These are phyloP conservation scores for Citrullus amarus DNA, from an alignment of 306 rosid species.

Conservation along the genomic window DNA sequence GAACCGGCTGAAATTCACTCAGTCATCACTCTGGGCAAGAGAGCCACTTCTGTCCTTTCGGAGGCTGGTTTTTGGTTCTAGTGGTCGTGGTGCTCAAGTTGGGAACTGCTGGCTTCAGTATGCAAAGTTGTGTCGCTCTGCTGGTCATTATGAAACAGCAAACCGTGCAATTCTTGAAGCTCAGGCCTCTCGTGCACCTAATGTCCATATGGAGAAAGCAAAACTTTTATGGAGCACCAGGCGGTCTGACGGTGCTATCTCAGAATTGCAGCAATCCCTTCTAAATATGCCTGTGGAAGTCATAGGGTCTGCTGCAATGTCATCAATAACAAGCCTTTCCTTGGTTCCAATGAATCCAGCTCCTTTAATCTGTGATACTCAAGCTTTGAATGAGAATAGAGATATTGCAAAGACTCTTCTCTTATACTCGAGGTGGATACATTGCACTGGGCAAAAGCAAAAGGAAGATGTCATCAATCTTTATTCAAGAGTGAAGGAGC, in stretches of 20 bases:
- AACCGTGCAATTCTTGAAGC: slow-evolving; percentile 92
- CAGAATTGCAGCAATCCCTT: slow-evolving; percentile 81
- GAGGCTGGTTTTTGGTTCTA: slow-evolving; percentile 68
- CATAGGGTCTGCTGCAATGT: slow-evolving; percentile 62
- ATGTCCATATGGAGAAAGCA: slow-evolving; percentile 83
- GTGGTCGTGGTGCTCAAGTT: slow-evolving; percentile 77
- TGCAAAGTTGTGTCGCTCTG: slow-evolving; percentile 87
- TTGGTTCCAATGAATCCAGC: slow-evolving; percentile 54
- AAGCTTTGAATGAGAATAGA: slow-evolving; percentile 54
- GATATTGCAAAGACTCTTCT: slow-evolving; percentile 85
- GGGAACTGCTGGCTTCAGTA: slow-evolving; percentile 97
- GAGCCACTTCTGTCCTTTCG: slow-evolving; percentile 87
- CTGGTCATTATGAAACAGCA: slow-evolving; percentile 96
- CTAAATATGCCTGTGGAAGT: slow-evolving; percentile 72
- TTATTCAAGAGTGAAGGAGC: slow-evolving; percentile 78
- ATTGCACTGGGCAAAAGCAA: slow-evolving; percentile 98
- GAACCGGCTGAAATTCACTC: slow-evolving; percentile 73
- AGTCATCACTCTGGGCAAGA: slow-evolving; percentile 91
- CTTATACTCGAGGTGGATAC: slow-evolving; percentile 89
- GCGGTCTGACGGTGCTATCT: slow-evolving; percentile 89
- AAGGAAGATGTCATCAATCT: slow-evolving; percentile 83
- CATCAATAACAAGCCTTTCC: slow-evolving; percentile 87
- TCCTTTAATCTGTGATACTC: slow-evolving; percentile 48
- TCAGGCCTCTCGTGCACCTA: slow-evolving; percentile 79
- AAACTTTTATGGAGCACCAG: slow-evolving; percentile 89